A percentile compares a stretch with the other conserved stretches of the same genome.
Conservation (phyloP, 2,329 filamentous ascomycete genomes). For the Sarocladium oryzae region DNA sequence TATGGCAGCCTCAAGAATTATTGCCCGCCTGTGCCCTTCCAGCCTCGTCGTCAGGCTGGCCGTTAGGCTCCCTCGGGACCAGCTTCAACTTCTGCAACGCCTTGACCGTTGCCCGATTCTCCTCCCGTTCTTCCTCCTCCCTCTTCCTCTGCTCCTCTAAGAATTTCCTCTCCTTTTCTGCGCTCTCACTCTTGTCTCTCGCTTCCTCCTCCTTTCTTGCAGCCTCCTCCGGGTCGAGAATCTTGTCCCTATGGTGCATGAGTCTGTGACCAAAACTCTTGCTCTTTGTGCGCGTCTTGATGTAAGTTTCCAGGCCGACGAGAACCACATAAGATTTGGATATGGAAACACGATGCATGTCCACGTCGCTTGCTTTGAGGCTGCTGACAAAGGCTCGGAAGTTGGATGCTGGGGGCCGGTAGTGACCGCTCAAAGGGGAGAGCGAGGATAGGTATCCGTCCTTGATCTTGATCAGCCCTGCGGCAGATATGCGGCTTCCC, state of each 20-base stretch:
- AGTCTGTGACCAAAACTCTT: slow-evolving; percentile 48
- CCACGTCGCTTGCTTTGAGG: slow-evolving; percentile 65
- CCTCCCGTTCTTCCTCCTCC: slow-evolving; percentile 32
- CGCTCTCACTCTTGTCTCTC: slow-evolving; percentile 55
- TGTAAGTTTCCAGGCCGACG: slow-evolving; percentile 74
- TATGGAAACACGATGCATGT: slow-evolving; percentile 73
- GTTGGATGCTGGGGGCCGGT: slow-evolving; percentile 75
- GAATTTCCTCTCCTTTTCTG: slow-evolving; percentile 41
- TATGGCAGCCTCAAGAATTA: too few species aligned
- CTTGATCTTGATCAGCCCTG: slow-evolving; percentile 80
- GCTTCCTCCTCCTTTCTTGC: slow-evolving; percentile 50
- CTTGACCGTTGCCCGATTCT: slow-evolving; percentile 20
- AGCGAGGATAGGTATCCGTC: slow-evolving; percentile 69
- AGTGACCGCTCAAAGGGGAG: slow-evolving; percentile 71
- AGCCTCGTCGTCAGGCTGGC: slow-evolving; percentile 16
- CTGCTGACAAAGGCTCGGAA: slow-evolving; percentile 75
- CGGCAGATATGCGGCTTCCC: slow-evolving; percentile 72
- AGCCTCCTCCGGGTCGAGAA: slow-evolving; percentile 55
- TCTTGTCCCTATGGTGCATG: slow-evolving; percentile 48
- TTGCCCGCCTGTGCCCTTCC: too few species aligned
- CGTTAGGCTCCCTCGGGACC: slow-evolving; percentile 20
- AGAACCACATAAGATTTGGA: slow-evolving; percentile 77
- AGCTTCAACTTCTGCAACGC: slow-evolving; percentile 36
- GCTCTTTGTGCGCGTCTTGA: slow-evolving; percentile 59
- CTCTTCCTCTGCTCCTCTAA: slow-evolving; percentile 30